Base-by-base conservation (phyloP, 257 asterid species). In the Anisodus acutangulus region DNA sequence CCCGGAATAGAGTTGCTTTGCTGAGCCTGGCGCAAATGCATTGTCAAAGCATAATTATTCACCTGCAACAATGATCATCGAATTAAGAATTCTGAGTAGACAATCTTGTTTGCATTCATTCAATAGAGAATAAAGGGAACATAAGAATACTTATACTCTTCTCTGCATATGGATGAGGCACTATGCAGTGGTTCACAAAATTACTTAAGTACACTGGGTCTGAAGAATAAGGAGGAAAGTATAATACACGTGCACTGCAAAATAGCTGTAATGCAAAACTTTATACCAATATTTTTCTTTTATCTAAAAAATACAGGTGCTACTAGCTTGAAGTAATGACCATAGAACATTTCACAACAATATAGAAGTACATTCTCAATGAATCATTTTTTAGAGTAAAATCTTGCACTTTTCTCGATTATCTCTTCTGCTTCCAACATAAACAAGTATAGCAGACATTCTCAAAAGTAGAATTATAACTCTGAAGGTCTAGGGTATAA, bases 1-100 rank as follows among this genome's bases (percentile, higher is more conserved):
- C 97, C 98, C 0, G 88, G 91, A 43, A 92, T 90, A 66, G 92
- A 86, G 86, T 86, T 91, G 90, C 86, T 79, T 78, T 89, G 93
- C 90, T 91, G 89, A 71, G 95, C 97, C 87, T 91, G 95, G 5
- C 84, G 92, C 89, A 94, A 64, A 80, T 90, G 95, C 94, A 93
- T 81, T 12, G 84, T 85, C 91, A 94, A 89, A 6, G 95, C 95
- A 83, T 94, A 94, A 90, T 93, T 93, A 82, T 88, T 92, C 89
- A 93, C 88, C 98, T 94, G 92, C 89, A 90, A 82, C 22, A 31
- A 80, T 51, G 80, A 47, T 12, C 59, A 55, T 26, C 3, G 78
- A 82, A 72, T 78, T 72, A 71, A 26, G 53, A 54, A 55, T n/a
- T 58, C 41, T 26, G 80, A 35, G 10, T 0, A 4, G 43, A 59